Evolutionary conservation across 2,329 filamentous ascomycete genomes (phyloP).

Genomic region (Aulographum hederae): DNA sequence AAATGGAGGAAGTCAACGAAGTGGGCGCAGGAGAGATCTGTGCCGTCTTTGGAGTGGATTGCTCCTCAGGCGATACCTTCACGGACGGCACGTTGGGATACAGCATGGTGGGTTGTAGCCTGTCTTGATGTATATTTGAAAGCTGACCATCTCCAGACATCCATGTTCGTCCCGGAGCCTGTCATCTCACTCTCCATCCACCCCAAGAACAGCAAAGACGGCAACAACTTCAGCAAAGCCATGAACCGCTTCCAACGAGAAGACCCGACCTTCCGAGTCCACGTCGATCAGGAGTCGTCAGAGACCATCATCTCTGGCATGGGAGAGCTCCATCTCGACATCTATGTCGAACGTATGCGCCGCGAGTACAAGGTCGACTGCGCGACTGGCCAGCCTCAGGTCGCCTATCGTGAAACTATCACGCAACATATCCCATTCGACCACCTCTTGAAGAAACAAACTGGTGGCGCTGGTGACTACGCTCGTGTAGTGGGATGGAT

Average conservation of each 20-base stretch:
- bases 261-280: conserved; percentile 91
- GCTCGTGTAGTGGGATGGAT: conserved; percentile 83
- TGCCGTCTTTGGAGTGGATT: conserved; percentile 94
- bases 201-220: conserved; percentile 83
- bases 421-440: conserved; percentile 68
- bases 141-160: conserved; percentile 29
- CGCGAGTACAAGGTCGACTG: conserved; percentile 96
- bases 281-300: conserved; percentile 78
- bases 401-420: conserved; percentile 92
- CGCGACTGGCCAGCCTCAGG: conserved; percentile 86
- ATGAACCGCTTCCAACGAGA: conserved; percentile 98
- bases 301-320: conserved; percentile 98
- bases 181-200: conserved; percentile 97
- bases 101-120: conserved; percentile 43
- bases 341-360: conserved; percentile 92
- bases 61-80: conserved; percentile 94
- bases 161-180: conserved; percentile 94
- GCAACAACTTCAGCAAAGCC: conserved; percentile 90
- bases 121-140: neutral
- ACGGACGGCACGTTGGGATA: conserved; percentile 86
- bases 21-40: conserved; percentile 96
- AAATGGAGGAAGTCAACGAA: conserved; percentile 92
- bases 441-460: conserved; percentile 87
- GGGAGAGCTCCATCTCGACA: conserved; percentile 92
- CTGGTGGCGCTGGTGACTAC: conserved; percentile 86